Conservation (phyloP, 208 protist genomes). For the Histomonas meleagridis region DNA sequence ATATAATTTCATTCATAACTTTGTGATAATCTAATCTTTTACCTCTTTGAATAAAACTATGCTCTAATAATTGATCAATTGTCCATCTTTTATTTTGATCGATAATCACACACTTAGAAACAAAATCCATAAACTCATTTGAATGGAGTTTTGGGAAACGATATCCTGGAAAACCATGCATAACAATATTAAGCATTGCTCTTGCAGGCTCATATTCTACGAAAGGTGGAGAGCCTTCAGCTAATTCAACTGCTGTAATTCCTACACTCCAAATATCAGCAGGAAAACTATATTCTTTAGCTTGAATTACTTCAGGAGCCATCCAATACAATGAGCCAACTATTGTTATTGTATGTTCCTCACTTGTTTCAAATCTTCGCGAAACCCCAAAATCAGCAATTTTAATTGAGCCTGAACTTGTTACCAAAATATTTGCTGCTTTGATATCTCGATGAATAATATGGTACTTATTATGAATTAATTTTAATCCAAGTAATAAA, state of each 20-base stretch:
- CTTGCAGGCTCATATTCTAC: slow-evolving; percentile 32
- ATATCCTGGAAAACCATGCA: neutral
- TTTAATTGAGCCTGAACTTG: slow-evolving; percentile 40
- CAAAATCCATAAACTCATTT: neutral
- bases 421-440: slow-evolving; percentile 33
- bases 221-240: slow-evolving; percentile 41
- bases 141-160: neutral
- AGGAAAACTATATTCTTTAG: slow-evolving; percentile 14
- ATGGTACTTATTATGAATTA: neutral
- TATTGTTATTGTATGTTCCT: neutral
- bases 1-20: no score
- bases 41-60: neutral
- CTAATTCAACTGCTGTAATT: slow-evolving; percentile 46
- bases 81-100: neutral
- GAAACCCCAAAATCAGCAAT: slow-evolving; percentile 51
- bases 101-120: neutral
- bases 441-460: neutral
- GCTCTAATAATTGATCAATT: neutral
- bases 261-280: slow-evolving; percentile 48
- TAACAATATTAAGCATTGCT: slow-evolving; percentile 1
- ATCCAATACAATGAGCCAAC: slow-evolving; percentile 47
- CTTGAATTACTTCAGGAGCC: slow-evolving; percentile 46
- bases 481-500: neutral
- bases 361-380: neutral
- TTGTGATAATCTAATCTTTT: neutral